Evolutionary conservation across 2,329 filamentous ascomycete genomes (phyloP), one percentile per base, ranked within the genome.

Genomic region (Knufia petricola): DNA sequence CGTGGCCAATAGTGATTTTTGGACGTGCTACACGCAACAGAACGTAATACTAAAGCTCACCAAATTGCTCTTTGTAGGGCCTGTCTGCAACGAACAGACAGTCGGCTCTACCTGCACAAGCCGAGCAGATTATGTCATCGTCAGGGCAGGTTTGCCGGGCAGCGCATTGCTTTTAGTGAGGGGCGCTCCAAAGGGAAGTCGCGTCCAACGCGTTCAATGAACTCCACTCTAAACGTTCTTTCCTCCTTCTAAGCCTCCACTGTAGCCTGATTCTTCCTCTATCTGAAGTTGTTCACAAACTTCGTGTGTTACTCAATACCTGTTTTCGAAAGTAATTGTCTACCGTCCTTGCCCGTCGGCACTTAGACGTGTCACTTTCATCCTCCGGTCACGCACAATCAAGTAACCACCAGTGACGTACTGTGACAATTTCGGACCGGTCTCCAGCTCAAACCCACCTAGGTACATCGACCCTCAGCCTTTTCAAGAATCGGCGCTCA

Each of bases 211-310:
- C 26, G 26, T 28, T 12, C 10, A 17, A 41, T 13, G 17, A 12
- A 41, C 39, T 41, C 24, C 7, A 17, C 39, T n/a, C 13, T 23
- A n/a, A 23, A 17, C 36, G 17, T 17, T 39, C 15, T 23, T 41
- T n/a, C 39, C 39, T 41, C 24, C 24, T 13, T 31, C 17, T 32
- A 9, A 44, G 24, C 24, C 24, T 44, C 41, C 24, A 44, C 28
- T 44, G 41, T 13, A 44, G 41, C 41, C 41, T 44, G 41, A 44
- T 44, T 17, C 41, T 44, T 26, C 15, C 19, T 28, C 8, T 21
- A 32, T 44, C 17, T 26, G 17, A 20, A 13, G n/a, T 21, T 9
- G 13, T 2, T 24, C 26, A 4, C 19, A 6, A 23, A 41, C 19
- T 6, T 21, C 17, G 39, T 40, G 19, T 40, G n/a, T 23, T 19